Conservation (phyloP, 768 basidiomycete species). For the Hypholoma sublateritium region DNA sequence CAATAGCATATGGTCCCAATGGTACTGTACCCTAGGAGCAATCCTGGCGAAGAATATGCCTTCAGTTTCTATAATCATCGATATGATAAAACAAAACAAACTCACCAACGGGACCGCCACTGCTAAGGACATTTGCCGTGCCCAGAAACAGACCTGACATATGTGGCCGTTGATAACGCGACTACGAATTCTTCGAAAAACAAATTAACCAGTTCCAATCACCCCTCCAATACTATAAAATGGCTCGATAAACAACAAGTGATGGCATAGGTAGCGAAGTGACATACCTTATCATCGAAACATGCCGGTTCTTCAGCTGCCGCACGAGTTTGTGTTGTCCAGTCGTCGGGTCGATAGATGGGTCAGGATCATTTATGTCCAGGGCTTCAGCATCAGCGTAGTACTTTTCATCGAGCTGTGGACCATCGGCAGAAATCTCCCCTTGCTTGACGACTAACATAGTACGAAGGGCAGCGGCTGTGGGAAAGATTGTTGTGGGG, state of each 20-base stretch:
- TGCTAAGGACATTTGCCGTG: conserved; percentile 44
- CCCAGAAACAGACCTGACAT: conserved; percentile 65
- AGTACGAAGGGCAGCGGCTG: too few relatives aligned
- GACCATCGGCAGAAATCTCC: background rate
- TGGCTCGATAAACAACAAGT: conserved; percentile 1
- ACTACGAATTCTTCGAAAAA: background rate
- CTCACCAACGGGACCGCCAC: conserved; percentile 70
- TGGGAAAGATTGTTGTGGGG: too few relatives aligned
- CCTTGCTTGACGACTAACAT: too few relatives aligned
- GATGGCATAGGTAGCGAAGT: background rate
- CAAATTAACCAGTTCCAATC: conserved; percentile 52
- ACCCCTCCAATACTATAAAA: conserved; percentile 58
- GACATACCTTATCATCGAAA: conserved; percentile 75
- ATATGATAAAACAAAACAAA: background rate
- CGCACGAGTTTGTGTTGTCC: conserved; percentile 41
- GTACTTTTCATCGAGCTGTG: background rate
- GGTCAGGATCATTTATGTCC: background rate
- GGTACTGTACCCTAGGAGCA: conserved; percentile 66
- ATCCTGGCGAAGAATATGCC: conserved; percentile 32
- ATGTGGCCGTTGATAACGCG: background rate
- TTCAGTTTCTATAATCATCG: background rate
- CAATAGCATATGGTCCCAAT: conserved; percentile 71
- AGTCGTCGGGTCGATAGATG: background rate
- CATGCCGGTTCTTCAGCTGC: conserved; percentile 74
- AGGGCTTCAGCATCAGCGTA: background rate